phyloP scores from a whole-genome alignment of 2,329 filamentous ascomycete species.

The Microsporum ferrugineum region DNA sequence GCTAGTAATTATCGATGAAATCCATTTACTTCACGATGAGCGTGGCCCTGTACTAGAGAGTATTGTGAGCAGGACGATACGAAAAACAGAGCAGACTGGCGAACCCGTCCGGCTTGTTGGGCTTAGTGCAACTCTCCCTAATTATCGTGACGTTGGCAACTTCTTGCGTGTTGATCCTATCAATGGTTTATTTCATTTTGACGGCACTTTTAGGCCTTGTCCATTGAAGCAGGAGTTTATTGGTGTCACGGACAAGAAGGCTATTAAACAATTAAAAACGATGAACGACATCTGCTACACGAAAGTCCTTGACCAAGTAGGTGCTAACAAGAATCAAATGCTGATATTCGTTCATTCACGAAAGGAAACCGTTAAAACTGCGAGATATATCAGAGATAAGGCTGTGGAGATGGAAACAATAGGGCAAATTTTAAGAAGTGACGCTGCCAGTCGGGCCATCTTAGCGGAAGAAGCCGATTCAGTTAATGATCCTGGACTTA shows the following conservation, averaged over 20 bases:
- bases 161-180: constrained; percentile 81
- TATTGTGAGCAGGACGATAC: constrained; percentile 87
- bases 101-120: constrained; percentile 86
- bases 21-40: constrained; percentile 93
- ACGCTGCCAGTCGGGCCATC: constrained; percentile 83
- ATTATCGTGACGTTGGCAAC: constrained; percentile 90
- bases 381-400: constrained; percentile 90
- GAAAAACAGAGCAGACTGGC: constrained; percentile 84
- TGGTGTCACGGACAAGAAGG: constrained; percentile 92
- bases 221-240: constrained; percentile 95
- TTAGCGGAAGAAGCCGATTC: constrained; percentile 72
- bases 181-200: constrained; percentile 90
- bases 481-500: constrained; percentile 75
- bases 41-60: constrained; percentile 93
- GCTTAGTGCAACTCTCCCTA: constrained; percentile 87
- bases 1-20: constrained; percentile 93
- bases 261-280: constrained; percentile 95
- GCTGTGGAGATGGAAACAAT: constrained; percentile 96
- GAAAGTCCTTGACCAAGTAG: constrained; percentile 93
- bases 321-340: constrained; percentile 90
- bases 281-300: constrained; percentile 99
- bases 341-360: constrained; percentile 96
- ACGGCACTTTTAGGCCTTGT: constrained; percentile 85
- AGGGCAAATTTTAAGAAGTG: constrained; percentile 83
- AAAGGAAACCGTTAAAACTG: constrained; percentile 97